Percentiles rank a stretch among this genome's conserved stretches.
Conservation (phyloP, 306 rosid genomes). For the Medicago ruthenica region DNA sequence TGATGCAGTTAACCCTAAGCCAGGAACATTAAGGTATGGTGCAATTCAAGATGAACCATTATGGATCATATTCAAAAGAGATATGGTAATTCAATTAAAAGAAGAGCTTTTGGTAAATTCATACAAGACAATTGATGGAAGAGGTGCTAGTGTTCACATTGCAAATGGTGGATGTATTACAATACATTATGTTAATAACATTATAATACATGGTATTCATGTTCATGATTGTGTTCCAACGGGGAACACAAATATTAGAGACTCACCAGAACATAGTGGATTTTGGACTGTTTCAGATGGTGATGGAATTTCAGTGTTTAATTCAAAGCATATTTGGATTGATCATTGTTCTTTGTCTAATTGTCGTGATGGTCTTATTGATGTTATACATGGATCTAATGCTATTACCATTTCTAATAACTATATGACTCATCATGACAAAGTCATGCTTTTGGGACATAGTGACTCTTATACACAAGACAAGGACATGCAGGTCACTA, state of each 20-base stretch:
- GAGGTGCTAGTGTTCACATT: slow-evolving; percentile 90
- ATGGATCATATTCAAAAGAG: slow-evolving; percentile 86
- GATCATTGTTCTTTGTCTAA: slow-evolving; percentile 85
- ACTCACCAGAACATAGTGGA: slow-evolving; percentile 77
- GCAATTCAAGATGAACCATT: slow-evolving; percentile 87
- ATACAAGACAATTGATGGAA: slow-evolving; percentile 85
- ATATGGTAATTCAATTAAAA: slow-evolving; percentile 71
- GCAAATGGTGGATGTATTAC: slow-evolving; percentile 81
- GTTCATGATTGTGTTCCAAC: slow-evolving; percentile 83
- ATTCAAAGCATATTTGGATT: slow-evolving; percentile 69
- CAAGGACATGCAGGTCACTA: slow-evolving; percentile 76
- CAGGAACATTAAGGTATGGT: slow-evolving; percentile 75
- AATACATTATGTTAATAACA: slow-evolving; percentile 69
- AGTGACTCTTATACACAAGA: slow-evolving; percentile 78
- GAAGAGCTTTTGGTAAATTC: slow-evolving; percentile 85
- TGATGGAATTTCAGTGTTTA: slow-evolving; percentile 75
- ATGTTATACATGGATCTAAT: slow-evolving; percentile 85
- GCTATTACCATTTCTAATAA: slow-evolving; percentile 86
- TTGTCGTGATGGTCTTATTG: slow-evolving; percentile 84
- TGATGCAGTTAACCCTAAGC: slow-evolving; percentile 69
- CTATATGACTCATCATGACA: slow-evolving; percentile 91
- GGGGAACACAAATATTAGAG: slow-evolving; percentile 64
- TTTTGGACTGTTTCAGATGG: slow-evolving; percentile 84
- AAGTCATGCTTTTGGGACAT: slow-evolving; percentile 93
- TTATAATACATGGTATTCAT: slow-evolving; percentile 81